Percentiles rank a stretch among this genome's conserved stretches.
Conservation (phyloP, 331 rosid species). For the Quercus lobata region DNA sequence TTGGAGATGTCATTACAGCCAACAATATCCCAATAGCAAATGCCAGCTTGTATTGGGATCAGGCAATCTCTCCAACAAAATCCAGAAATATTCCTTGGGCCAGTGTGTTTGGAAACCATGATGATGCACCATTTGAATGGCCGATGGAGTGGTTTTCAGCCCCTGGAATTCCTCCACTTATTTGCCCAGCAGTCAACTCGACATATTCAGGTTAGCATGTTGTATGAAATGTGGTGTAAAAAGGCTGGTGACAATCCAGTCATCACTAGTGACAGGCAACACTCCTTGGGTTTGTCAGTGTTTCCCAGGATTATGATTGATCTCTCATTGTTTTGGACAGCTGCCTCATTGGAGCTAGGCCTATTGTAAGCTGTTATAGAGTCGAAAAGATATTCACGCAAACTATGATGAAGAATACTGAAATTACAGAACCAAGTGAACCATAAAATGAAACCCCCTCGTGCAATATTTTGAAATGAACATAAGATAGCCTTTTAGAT, state of each 20-base stretch:
- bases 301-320: not conserved
- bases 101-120: constrained; percentile 82
- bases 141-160: constrained; percentile 78
- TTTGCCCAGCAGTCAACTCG: constrained; percentile 31
- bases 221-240: not conserved
- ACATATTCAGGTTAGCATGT: constrained; percentile 43
- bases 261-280: not conserved
- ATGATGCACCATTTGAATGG: constrained; percentile 81
- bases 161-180: constrained; percentile 59
- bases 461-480: too few relatives aligned
- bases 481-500: too few relatives aligned
- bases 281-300: not conserved
- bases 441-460: not conserved
- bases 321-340: not conserved
- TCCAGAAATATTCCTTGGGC: constrained; percentile 69
- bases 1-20: constrained; percentile 82
- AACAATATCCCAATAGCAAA: constrained; percentile 64
- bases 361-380: not conserved
- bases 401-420: not conserved
- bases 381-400: not conserved
- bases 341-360: not conserved
- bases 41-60: constrained; percentile 82
- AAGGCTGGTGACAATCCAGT: not conserved
- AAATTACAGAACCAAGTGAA: not conserved
- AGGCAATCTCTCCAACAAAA: constrained; percentile 66